Conservation (phyloP, 164 flowering plant species). For the Liquidambar formosana region DNA sequence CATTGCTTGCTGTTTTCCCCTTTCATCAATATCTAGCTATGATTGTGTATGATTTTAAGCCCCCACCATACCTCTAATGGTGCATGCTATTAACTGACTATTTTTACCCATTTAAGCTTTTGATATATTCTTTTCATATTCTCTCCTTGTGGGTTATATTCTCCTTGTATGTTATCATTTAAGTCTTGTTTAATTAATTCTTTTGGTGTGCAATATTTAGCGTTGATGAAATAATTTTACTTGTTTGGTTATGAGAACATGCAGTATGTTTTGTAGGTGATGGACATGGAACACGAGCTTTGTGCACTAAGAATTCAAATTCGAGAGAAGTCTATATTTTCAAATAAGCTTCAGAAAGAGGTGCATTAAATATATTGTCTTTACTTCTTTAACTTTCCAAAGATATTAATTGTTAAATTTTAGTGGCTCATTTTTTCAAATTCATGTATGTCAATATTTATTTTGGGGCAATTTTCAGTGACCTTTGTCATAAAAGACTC, state of each 20-base stretch:
- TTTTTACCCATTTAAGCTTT: too few relatives aligned
- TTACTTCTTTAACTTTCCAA: not conserved
- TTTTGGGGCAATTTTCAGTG: not conserved
- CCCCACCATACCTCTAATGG: too few relatives aligned
- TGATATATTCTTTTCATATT: not conserved
- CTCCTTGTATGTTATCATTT: not conserved
- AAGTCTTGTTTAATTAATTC: not conserved
- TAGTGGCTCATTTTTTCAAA: constrained; percentile 2
- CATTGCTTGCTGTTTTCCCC: too few relatives aligned
- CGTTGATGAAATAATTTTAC: not conserved
- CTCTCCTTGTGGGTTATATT: not conserved
- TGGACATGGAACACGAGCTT: constrained; percentile 99
- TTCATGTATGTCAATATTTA: not conserved
- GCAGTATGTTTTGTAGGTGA: constrained; percentile 54
- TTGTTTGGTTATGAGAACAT: not conserved
- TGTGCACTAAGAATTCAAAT: constrained; percentile 75
- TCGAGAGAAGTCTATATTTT: constrained; percentile 76
- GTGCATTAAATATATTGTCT: constrained; percentile 28
- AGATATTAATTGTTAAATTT: not conserved
- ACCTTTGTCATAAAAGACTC: too few relatives aligned
- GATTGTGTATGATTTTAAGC: too few relatives aligned
- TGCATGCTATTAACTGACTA: too few relatives aligned
- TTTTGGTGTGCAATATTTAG: not conserved
- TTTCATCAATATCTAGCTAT: too few relatives aligned
- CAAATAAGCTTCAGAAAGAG: constrained; percentile 86